phyloP scores from a whole-genome alignment of 1,139 yeast species.

The Nakaseomyces glabratus region DNA sequence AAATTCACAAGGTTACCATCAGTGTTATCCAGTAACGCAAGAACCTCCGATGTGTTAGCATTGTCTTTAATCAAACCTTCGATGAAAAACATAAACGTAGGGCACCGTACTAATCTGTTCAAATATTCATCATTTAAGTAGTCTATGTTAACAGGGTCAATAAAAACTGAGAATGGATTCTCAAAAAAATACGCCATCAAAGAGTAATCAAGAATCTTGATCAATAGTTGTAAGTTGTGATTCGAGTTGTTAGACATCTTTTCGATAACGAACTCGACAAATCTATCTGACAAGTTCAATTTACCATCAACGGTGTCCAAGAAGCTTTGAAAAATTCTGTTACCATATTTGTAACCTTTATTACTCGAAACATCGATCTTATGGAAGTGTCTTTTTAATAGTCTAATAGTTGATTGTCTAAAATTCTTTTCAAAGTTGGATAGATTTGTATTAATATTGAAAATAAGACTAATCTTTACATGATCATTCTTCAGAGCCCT shows the following conservation, averaged over 20 bases:
- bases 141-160: slow-evolving; percentile 32
- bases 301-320: slow-evolving; percentile 31
- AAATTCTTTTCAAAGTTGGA: slow-evolving; percentile 30
- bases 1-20: slow-evolving; percentile 25
- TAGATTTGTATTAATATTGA: slow-evolving; percentile 29
- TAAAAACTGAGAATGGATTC: slow-evolving; percentile 50
- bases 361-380: slow-evolving; percentile 28
- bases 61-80: slow-evolving; percentile 30
- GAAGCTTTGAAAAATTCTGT: slow-evolving; percentile 28
- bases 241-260: slow-evolving; percentile 29
- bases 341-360: slow-evolving; percentile 29
- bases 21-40: slow-evolving; percentile 22
- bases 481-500: slow-evolving; percentile 24
- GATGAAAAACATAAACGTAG: slow-evolving; percentile 38
- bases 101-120: slow-evolving; percentile 37
- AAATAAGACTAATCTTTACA: slow-evolving; percentile 24
- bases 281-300: slow-evolving; percentile 26
- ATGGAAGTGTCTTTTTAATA: slow-evolving; percentile 23
- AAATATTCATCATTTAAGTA: slow-evolving; percentile 32
- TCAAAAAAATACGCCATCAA: slow-evolving; percentile 65
- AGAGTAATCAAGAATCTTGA: slow-evolving; percentile 52
- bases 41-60: slow-evolving; percentile 24
- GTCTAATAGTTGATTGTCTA: slow-evolving; percentile 26
- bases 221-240: slow-evolving; percentile 27
- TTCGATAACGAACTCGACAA: slow-evolving; percentile 26